A percentile compares a stretch with the other conserved stretches of the same genome.
These are phyloP conservation scores for Cucurbita argyrosperma DNA, from an alignment of 306 rosid genomes.

Conservation along the genomic window DNA sequence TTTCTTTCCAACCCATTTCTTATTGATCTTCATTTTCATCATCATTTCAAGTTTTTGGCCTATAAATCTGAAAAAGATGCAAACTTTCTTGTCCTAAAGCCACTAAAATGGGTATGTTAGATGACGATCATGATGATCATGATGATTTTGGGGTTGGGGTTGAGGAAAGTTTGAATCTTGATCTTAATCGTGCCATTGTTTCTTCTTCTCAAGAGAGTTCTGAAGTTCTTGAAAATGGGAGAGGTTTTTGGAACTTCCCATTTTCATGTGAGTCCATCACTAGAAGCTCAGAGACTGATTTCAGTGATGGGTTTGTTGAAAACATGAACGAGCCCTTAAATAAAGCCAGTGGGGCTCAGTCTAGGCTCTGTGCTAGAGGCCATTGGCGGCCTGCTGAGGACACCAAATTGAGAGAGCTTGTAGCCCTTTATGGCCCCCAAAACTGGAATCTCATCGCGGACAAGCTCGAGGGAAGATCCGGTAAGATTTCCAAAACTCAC, in stretches of 20 bases:
- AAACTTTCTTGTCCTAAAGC: background rate
- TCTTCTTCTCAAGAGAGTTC: conserved; percentile 37
- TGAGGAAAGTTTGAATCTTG: conserved; percentile 41
- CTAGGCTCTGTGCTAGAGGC: conserved; percentile 83
- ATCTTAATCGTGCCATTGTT: conserved; percentile 25
- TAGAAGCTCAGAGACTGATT: conserved; percentile 27
- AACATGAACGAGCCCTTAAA: conserved; percentile 11
- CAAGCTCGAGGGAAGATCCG: conserved; percentile 96
- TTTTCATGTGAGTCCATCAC: conserved; percentile 18
- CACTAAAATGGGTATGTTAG: conserved; percentile 26
- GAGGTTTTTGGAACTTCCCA: conserved; percentile 38
- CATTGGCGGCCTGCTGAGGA: conserved; percentile 99
- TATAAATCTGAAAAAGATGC: conserved; percentile 1
- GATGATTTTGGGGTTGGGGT: conserved; percentile 35
- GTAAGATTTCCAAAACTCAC: conserved; percentile 18
- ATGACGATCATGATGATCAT: background rate
- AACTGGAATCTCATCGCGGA: conserved; percentile 97
- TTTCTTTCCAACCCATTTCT: conserved; percentile 1
- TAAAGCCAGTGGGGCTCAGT: conserved; percentile 27
- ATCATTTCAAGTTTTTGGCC: background rate
- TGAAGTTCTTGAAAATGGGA: conserved; percentile 17
- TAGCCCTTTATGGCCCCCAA: conserved; percentile 87
- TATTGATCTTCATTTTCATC: background rate
- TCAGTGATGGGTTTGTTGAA: conserved; percentile 32
- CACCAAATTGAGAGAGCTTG: conserved; percentile 83